Evolutionary conservation across 177 flowering plant species (phyloP).

Genomic region (Tripterygium wilfordii): DNA sequence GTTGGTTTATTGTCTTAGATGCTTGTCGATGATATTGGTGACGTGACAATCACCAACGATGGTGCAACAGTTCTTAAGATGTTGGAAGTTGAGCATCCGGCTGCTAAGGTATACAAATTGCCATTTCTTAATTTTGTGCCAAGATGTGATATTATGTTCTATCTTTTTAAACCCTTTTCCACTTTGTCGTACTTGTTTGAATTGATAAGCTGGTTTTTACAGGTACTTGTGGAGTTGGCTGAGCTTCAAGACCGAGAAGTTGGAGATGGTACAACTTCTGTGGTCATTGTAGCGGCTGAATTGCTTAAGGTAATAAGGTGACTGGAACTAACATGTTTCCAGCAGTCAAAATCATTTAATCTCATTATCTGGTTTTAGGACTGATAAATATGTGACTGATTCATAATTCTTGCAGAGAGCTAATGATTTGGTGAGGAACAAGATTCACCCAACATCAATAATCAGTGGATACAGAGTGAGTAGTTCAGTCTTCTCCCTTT

Average conservation of each 20-base stretch:
- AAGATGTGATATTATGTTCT: no score
- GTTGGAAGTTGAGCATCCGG: conserved; percentile 98
- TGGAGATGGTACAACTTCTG: conserved; percentile 99
- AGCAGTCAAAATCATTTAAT: no score
- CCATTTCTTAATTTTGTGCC: no score
- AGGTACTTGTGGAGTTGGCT: conserved; percentile 99
- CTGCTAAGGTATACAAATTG: conserved; percentile 80
- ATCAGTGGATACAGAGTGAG: conserved; percentile 96
- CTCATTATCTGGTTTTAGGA: no score
- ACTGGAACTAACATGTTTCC: no score
- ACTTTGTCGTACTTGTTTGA: no score
- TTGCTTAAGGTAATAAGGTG: conserved; percentile 85
- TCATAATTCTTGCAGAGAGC: conserved; percentile 62
- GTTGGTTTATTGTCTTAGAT: conserved; percentile 65
- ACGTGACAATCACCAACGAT: conserved; percentile 95
- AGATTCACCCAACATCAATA: conserved; percentile 95
- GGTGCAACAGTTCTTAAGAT: conserved; percentile 98
- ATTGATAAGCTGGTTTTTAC: no score
- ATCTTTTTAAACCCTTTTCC: no score
- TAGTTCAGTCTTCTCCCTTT: conserved; percentile 1
- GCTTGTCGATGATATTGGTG: conserved; percentile 99
- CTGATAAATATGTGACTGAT: background rate
- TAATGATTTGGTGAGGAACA: conserved; percentile 89
- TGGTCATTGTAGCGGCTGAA: conserved; percentile 95
- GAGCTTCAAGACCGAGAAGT: conserved; percentile 99